Base-by-base conservation (phyloP, 495 filamentous ascomycete species). In the Xylaria curta region DNA sequence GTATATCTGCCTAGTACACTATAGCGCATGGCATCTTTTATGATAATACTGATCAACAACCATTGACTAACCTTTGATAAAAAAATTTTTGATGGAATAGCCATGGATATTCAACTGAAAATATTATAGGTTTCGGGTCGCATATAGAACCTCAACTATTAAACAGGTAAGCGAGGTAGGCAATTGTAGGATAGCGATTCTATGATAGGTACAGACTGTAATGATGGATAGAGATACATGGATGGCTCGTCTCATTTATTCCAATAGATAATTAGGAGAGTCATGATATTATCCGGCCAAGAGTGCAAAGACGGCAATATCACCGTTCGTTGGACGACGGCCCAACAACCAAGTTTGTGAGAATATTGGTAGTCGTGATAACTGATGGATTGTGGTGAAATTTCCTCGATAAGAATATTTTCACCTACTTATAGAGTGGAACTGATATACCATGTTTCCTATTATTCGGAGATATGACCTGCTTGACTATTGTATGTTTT, bases 271-370 rank as follows among this genome's bases (percentile, higher is more conserved):
- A 59, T n/a, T 28, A 40, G 19, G 10, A 38, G 17, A 8, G 40
- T 60, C n/a, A 36, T 13, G n/a, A 38, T 60, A 19, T 19, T 59
- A 28, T 21, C 58, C 33, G 33, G 58, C 33, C 17, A 13, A 60
- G 28, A 8, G 58, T 40, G 58, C 58, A 63, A 63, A 63, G 12
- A 46, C 9, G 60, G 60, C 21, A 63, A 46, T 38, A 63, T 63
- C 5, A 44, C 60, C 60, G 60, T 63, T 63, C 21, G 17, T 5
- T 31, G 26, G 17, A 60, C 7, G 24, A 21, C 58, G n/a, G 33
- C 33, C 31, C 10, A 21, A 60, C 38, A 38, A 38, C 58, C 58
- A 40, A 36, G 1, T 36, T 59, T 59, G 13, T 36, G 1, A 59
- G 28, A 36, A 42, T 62, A 24, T 21, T 38, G 10, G 59, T 5